phyloP scores from a whole-genome alignment of 2,329 filamentous ascomycete species.

The Ceratocystis cubensis region DNA sequence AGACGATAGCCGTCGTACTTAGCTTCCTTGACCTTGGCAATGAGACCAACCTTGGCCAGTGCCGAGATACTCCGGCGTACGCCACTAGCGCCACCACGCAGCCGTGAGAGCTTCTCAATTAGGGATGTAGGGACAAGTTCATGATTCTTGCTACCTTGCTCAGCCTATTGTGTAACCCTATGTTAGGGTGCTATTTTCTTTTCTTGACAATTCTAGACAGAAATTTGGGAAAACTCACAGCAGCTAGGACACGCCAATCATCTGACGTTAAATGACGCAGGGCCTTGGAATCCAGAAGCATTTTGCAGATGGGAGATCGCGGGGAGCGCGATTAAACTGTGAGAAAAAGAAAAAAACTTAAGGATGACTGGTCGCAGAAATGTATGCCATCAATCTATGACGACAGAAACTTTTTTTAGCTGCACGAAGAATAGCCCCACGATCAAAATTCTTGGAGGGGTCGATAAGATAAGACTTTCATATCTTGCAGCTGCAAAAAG shows the following conservation, averaged over 20 bases:
- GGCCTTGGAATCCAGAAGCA: conserved; percentile 92
- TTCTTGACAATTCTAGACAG: too few relatives aligned
- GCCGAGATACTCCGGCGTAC: conserved; percentile 80
- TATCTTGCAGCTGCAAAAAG: neutral
- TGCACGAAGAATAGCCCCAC: conserved; percentile 14
- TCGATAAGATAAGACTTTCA: conserved; percentile 19
- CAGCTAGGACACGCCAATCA: conserved; percentile 90
- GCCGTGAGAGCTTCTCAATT: conserved; percentile 70
- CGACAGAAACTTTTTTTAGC: conserved; percentile 16
- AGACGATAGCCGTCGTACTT: conserved; percentile 96
- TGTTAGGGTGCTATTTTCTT: conserved; percentile 16
- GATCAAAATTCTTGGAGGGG: conserved; percentile 14
- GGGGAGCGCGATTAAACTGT: neutral
- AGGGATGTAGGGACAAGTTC: conserved; percentile 86
- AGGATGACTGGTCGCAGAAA: neutral
- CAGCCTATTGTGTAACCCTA: conserved; percentile 48
- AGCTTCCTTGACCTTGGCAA: conserved; percentile 85
- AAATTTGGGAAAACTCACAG: conserved; percentile 44
- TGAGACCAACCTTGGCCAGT: conserved; percentile 82
- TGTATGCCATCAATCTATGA: conserved; percentile 9
- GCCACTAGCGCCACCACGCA: conserved; percentile 63
- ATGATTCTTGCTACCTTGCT: conserved; percentile 90
- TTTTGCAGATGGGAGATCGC: conserved; percentile 32
- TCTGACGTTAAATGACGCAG: conserved; percentile 85
- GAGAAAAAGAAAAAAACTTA: neutral